phyloP scores from a whole-genome alignment of 148 eudicot species.

The Cornus florida region DNA sequence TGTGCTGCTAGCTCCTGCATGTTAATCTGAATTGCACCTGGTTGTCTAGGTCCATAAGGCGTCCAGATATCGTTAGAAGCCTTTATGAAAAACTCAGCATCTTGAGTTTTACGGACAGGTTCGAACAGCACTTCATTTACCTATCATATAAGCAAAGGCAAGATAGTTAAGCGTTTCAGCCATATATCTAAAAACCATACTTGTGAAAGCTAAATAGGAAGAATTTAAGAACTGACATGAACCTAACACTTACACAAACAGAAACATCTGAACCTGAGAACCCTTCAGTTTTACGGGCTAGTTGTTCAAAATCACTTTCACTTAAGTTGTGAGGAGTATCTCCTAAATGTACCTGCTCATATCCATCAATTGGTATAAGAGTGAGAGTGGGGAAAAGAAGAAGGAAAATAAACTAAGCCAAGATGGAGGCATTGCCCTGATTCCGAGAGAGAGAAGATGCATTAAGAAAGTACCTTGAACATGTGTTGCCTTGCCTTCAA shows the following conservation, averaged over 20 bases:
- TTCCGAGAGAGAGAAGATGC: neutral
- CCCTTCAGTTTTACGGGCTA: constrained; percentile 73
- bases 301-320: constrained; percentile 69
- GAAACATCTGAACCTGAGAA: constrained; percentile 86
- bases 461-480: constrained; percentile 52
- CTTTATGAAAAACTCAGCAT: constrained; percentile 69
- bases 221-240: neutral
- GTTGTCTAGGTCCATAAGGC: constrained; percentile 82
- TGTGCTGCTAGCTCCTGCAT: constrained; percentile 80
- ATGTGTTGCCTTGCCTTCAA: constrained; percentile 54
- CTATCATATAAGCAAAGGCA: constrained; percentile 15
- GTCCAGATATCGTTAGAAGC: constrained; percentile 52
- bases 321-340: constrained; percentile 64
- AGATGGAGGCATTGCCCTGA: neutral
- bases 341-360: constrained; percentile 74
- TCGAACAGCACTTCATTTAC: constrained; percentile 83
- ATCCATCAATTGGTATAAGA: neutral
- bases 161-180: neutral
- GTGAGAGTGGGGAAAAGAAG: neutral
- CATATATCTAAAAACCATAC: neutral
- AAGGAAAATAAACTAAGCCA: neutral
- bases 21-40: constrained; percentile 69
- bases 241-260: constrained; percentile 67
- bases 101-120: constrained; percentile 91
- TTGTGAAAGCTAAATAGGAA: neutral